Evolutionary conservation across 495 filamentous ascomycete species (phyloP).

Genomic region (Saxispiralis lemnorum): DNA sequence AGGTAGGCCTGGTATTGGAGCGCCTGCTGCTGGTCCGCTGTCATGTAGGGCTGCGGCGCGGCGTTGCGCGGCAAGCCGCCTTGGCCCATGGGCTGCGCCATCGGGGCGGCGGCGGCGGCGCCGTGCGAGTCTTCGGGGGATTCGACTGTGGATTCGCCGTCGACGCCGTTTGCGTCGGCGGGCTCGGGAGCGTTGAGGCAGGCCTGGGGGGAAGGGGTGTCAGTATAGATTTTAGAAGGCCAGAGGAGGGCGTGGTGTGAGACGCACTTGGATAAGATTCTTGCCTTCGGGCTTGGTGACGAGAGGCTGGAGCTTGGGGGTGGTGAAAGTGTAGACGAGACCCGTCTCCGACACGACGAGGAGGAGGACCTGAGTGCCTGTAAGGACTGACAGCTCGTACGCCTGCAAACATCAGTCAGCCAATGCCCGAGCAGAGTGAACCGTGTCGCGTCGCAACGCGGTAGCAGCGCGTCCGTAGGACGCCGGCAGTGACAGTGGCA

Average conservation of each 20-base stretch:
- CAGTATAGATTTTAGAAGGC: neutral
- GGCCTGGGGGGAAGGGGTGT: slow-evolving; percentile 39
- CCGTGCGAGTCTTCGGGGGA: slow-evolving; percentile 27
- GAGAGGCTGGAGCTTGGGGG: slow-evolving; percentile 93
- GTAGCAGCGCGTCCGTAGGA: neutral
- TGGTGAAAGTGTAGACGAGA: slow-evolving; percentile 98
- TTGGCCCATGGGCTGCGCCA: slow-evolving; percentile 7
- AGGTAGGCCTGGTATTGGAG: slow-evolving; percentile 28
- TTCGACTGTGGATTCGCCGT: slow-evolving; percentile 32
- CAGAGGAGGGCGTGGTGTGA: neutral
- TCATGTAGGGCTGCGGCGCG: slow-evolving; percentile 13
- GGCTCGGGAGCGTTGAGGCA: slow-evolving; percentile 95
- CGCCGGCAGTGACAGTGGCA: too few relatives aligned
- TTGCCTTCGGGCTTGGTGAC: slow-evolving; percentile 99
- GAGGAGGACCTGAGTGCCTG: slow-evolving; percentile 90
- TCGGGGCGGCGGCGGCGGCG: slow-evolving; percentile 20
- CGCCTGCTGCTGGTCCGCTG: slow-evolving; percentile 24
- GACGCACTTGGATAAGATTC: slow-evolving; percentile 90
- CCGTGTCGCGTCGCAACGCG: too few relatives aligned
- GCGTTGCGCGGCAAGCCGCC: slow-evolving; percentile 16
- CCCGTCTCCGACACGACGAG: slow-evolving; percentile 97
- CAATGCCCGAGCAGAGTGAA: neutral
- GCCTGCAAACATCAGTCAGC: slow-evolving; percentile 41
- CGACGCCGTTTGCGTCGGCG: slow-evolving; percentile 83
- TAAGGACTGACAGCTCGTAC: slow-evolving; percentile 93